Evolutionary conservation across 1,284 basidiomycete genomes (phyloP), one percentile per base, ranked within the genome.

Genomic region (Limonomyces culmigenus): DNA sequence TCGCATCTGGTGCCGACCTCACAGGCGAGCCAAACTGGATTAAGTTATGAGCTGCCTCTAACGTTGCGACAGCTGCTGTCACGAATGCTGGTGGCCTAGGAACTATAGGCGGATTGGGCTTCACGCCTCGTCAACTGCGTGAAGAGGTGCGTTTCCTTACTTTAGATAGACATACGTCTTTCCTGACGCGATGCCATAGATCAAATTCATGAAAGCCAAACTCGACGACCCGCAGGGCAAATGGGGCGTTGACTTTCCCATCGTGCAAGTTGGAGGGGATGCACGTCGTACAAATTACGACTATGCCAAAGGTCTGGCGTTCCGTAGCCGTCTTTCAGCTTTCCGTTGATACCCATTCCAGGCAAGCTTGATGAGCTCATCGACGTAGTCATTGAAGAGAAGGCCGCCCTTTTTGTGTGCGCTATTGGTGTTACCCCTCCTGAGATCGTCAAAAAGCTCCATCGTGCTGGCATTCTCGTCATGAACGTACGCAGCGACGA

Each of bases 351-450:
- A n/a, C n/a, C n/a, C 47, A 83, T 81, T 10, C 66, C 70, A 19
- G 85, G 85, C 3, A 73, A 83, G 43, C 63, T 86, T 1, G 62
- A 70, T 15, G 74, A 78, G 41, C 67, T 89, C 20, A 70, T 81
- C 33, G 74, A 85, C 41, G 72, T 89, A 35, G 80, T 91, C 43
- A 83, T 89, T 49, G 64, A 71, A 45, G 71, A 71, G 50, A 75
- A 74, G 42, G 74, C 77, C 0, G 63, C 74, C 20, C 59, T 91
- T 23, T 91, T 91, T 44, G 84, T 91, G 8, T 85, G 77, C 42
- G 86, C 83, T 5, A 66, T 85, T 17, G 86, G 86, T 37, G 83
- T 91, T 2, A 86, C 87, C 8, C 83, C 86, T 1, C 84, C 74
- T 49, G 69, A 74, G 49, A 78, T 70, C 33, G 83, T 91, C 5